A percentile compares a stretch with the other conserved stretches of the same genome.
phyloP scores from a whole-genome alignment of 805 yeast genomes.

The Lipomyces lipofer region DNA sequence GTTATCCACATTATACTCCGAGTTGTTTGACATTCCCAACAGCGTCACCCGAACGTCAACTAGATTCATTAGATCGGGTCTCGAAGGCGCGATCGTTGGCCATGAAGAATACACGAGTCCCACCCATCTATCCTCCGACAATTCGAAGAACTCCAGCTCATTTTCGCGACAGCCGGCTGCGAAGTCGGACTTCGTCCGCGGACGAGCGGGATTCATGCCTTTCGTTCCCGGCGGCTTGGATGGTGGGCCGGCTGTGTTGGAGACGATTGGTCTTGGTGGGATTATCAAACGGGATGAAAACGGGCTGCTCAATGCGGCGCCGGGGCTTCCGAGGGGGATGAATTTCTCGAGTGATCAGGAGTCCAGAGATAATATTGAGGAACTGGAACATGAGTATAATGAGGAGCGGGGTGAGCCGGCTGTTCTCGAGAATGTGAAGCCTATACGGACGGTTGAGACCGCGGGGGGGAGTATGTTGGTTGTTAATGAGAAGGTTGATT shows the following conservation, averaged over 20 bases:
- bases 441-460: conserved; percentile 31
- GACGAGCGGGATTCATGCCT: conserved; percentile 75
- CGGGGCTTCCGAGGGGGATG: conserved; percentile 73
- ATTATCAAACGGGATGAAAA: conserved; percentile 61
- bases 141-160: conserved; percentile 70
- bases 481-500: conserved; percentile 10
- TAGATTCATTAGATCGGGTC: conserved; percentile 71
- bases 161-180: conserved; percentile 58
- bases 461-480: conserved; percentile 23
- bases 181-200: conserved; percentile 63
- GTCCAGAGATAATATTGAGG: conserved; percentile 20
- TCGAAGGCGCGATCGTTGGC: conserved; percentile 65
- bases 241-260: conserved; percentile 34
- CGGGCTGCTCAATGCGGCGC: conserved; percentile 82
- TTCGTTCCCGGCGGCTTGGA: conserved; percentile 90
- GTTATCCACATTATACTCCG: conserved; percentile 46
- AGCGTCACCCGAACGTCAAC: conserved; percentile 63
- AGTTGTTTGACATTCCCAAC: conserved; percentile 59
- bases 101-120: conserved; percentile 61
- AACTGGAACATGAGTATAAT: conserved; percentile 27
- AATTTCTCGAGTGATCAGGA: background rate
- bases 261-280: conserved; percentile 33
- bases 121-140: conserved; percentile 48
- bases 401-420: background rate
- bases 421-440: background rate